Evolutionary conservation across 495 filamentous ascomycete genomes (phyloP), one percentile per base, ranked within the genome.

Genomic region (Beverwykella pulmonaria): DNA sequence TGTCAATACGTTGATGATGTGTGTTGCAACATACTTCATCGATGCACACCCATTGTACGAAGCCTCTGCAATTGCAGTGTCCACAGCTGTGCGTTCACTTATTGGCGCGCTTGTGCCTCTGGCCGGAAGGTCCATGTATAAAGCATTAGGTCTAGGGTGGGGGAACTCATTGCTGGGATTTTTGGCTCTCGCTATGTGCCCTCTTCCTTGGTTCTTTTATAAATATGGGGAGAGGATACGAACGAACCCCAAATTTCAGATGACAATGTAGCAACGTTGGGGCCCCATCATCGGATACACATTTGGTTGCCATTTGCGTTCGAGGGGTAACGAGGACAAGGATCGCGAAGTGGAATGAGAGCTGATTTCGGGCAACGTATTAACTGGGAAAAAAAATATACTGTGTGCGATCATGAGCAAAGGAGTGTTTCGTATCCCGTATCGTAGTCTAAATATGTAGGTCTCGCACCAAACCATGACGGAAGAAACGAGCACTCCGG

Each of bases 161-260:
- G 71, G 69, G 10, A 71, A 66, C 34, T 52, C 46, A 5, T 46
- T 73, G 55, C 49, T 71, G 17, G 71, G 55, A 1, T 68, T 71
- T 27, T 29, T 73, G 14, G 32, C 64, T 1, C 17, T 73, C 5
- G 65, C 59, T 0, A 83, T 86, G 79, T 74, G 81, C 48, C 77
- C 79, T 1, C 59, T 84, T 0, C 83, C 84, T 1, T 67, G 79
- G 19, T 74, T 78, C 0, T 75, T 86, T 25, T 82, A 83, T 63
- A 77, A 80, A 55, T 84, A 85, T 71, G 84, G 84, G 80, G 83
- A 83, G 74, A 63, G 60, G 19, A 69, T 72, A 23, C 19, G 64
- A 56, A 71, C 52, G 54, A 65, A 59, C 53, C 59, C 65, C 15
- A 68, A 44, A n/a, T 63, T 58, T 44, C 65, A 68, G 53, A 15